phyloP scores from a whole-genome alignment of 441 rosid species.

The Melastoma candidum region DNA sequence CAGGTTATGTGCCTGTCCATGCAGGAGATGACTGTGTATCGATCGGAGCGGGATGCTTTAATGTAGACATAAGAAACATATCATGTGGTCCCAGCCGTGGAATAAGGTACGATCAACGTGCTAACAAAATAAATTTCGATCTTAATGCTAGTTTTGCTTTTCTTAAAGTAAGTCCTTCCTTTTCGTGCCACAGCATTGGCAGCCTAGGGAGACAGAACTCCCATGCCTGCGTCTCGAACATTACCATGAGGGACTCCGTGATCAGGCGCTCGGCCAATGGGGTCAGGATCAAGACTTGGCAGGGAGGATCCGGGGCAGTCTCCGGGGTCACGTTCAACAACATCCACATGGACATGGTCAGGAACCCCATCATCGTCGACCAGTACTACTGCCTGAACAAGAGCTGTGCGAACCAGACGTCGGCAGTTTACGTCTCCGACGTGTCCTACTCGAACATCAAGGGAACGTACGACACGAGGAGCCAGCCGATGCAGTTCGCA shows the following conservation, averaged over 20 bases:
- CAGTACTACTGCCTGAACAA: conserved; percentile 34
- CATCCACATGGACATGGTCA: conserved; percentile 33
- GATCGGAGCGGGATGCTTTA: conserved; percentile 35
- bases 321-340: conserved; percentile 25
- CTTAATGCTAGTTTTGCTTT: conserved; percentile 3
- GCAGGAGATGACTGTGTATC: conserved; percentile 43
- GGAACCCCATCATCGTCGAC: conserved; percentile 38
- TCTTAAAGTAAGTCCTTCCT: neutral
- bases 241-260: conserved; percentile 27
- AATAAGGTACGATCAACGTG: conserved; percentile 27
- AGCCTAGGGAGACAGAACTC: conserved; percentile 35
- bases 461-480: conserved; percentile 35
- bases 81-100: conserved; percentile 48
- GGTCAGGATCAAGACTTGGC: conserved; percentile 42
- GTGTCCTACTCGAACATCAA: conserved; percentile 27
- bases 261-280: conserved; percentile 36
- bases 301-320: conserved; percentile 38
- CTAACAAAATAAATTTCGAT: neutral
- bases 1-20: neutral
- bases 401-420: conserved; percentile 36
- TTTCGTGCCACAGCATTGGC: conserved; percentile 25
- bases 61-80: conserved; percentile 33
- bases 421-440: conserved; percentile 27
- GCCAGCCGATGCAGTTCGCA: conserved; percentile 31
- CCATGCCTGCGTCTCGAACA: conserved; percentile 35